Evolutionary conservation across 306 rosid genomes (phyloP).

Genomic region (Amphicarpaea edgeworthii): DNA sequence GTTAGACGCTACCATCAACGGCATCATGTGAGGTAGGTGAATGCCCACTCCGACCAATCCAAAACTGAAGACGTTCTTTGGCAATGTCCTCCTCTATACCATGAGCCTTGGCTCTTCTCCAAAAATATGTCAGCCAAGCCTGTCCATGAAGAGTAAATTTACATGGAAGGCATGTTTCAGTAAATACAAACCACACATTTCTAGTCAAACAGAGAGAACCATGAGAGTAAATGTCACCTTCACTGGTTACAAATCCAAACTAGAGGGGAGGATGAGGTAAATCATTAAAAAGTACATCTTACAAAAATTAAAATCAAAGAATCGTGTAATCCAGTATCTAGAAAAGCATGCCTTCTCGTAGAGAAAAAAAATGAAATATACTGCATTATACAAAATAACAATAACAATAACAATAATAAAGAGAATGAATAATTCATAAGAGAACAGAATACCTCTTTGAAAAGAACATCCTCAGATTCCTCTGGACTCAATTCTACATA

Average conservation of each 20-base stretch:
- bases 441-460: conserved; percentile 77
- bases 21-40: conserved; percentile 95
- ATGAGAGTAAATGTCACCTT: conserved; percentile 32
- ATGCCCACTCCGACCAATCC: conserved; percentile 85
- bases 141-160: conserved; percentile 46
- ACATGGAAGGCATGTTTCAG: conserved; percentile 42
- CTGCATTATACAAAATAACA: conserved; percentile 23
- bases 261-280: conserved; percentile 14
- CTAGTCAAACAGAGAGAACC: conserved; percentile 18
- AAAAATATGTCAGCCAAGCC: conserved; percentile 99
- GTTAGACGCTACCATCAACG: conserved; percentile 70
- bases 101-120: conserved; percentile 96
- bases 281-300: conserved; percentile 23
- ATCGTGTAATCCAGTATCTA: conserved; percentile 33
- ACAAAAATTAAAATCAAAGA: conserved; percentile 11
- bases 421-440: conserved; percentile 38
- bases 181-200: conserved; percentile 32
- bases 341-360: conserved; percentile 16
- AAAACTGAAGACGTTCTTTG: conserved; percentile 89
- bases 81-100: conserved; percentile 84
- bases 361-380: conserved; percentile 29
- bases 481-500: conserved; percentile 89
- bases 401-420: conserved; percentile 21
- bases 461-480: conserved; percentile 98
- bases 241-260: conserved; percentile 26